These are phyloP conservation scores for Entophlyctis luteolus DNA, from an alignment of 192 early-diverging fungal species.

Conservation along the genomic window DNA sequence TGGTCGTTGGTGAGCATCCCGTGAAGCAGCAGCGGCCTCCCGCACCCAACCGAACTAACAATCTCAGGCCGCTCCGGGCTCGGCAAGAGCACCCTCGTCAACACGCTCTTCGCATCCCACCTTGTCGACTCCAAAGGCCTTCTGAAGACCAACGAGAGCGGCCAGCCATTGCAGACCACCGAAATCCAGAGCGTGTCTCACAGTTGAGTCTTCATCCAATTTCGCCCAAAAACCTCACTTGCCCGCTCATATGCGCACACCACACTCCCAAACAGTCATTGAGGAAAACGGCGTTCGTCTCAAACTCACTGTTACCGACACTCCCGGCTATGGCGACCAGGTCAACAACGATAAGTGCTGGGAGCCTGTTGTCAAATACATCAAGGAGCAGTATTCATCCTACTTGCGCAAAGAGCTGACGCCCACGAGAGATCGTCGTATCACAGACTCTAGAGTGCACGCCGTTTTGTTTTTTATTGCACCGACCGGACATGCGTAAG, in stretches of 20 bases:
- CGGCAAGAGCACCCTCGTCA: conserved; percentile 97
- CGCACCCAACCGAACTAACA: no score
- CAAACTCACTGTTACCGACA: conserved; percentile 94
- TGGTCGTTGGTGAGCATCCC: conserved; percentile 94
- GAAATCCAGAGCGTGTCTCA: conserved; percentile 91
- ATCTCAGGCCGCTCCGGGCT: conserved; percentile 93
- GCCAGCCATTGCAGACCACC: conserved; percentile 78
- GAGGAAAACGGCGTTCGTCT: conserved; percentile 94
- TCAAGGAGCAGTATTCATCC: conserved; percentile 95
- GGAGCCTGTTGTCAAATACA: conserved; percentile 98
- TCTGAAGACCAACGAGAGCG: conserved; percentile 70
- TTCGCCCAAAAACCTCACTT: no score
- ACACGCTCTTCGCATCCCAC: conserved; percentile 96
- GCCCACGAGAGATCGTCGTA: conserved; percentile 74
- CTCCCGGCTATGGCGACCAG: conserved; percentile 97
- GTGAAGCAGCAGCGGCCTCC: no score
- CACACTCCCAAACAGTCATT: conserved; percentile 57
- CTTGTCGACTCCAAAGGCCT: conserved; percentile 89
- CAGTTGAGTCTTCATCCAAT: conserved; percentile 39
- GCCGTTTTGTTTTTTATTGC: conserved; percentile 94
- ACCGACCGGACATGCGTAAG: conserved; percentile 87
- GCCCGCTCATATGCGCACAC: neutral
- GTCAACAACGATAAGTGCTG: conserved; percentile 99
- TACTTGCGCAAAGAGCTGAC: conserved; percentile 87
- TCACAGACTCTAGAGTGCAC: conserved; percentile 93